These are phyloP conservation scores for Xylariaceae sp. DNA, from an alignment of 2,329 filamentous ascomycete species.

Conservation along the genomic window DNA sequence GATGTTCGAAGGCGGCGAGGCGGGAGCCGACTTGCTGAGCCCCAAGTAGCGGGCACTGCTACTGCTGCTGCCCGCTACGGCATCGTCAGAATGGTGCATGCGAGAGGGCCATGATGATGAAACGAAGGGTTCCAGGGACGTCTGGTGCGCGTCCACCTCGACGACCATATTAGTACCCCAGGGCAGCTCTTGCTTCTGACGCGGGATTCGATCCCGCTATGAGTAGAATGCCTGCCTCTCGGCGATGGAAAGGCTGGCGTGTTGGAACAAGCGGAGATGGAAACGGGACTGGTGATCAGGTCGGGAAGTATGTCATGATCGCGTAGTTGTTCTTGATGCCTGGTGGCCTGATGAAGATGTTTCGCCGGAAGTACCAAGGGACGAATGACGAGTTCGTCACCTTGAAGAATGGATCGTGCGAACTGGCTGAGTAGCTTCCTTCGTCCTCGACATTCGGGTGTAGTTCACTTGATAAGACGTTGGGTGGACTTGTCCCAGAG, in stretches of 20 bases:
- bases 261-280: neutral
- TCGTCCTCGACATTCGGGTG: neutral
- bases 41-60: constrained; percentile 18
- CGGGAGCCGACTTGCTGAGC: constrained; percentile 10
- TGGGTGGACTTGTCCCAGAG: neutral
- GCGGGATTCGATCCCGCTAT: neutral
- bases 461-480: neutral
- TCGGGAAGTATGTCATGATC: constrained; percentile 31
- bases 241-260: neutral
- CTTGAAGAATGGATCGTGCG: neutral
- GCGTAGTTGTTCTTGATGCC: constrained; percentile 10
- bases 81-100: constrained; percentile 16
- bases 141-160: constrained; percentile 26
- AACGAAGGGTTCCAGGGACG: constrained; percentile 25
- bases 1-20: constrained; percentile 16
- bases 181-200: neutral
- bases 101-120: constrained; percentile 19
- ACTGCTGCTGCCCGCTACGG: constrained; percentile 14
- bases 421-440: neutral
- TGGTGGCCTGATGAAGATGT: neutral
- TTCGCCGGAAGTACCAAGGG: neutral
- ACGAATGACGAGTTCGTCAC: neutral
- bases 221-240: neutral
- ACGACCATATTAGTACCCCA: constrained; percentile 18
- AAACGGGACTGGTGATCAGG: constrained; percentile 12